These are phyloP conservation scores for Lepidium aucheri DNA, from an alignment of 345 rosid species.

Conservation along the genomic window DNA sequence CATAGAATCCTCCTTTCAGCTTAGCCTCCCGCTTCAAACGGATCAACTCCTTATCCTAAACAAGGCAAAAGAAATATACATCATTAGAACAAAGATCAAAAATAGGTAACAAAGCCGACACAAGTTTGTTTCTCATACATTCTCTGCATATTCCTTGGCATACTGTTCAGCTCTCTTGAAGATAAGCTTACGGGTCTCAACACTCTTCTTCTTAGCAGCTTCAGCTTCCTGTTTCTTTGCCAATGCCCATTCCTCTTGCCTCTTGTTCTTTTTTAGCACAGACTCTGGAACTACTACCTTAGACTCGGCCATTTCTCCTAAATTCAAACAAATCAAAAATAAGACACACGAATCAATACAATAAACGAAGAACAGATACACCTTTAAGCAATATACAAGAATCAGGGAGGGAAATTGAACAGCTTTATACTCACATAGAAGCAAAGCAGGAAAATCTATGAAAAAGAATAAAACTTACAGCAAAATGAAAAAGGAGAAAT, in stretches of 20 bases:
- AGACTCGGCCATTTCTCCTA: slow-evolving; percentile 29
- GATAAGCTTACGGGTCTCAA: slow-evolving; percentile 46
- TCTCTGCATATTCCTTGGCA: slow-evolving; percentile 45
- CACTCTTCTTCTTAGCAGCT: slow-evolving; percentile 43
- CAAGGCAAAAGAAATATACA: not conserved
- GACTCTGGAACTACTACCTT: slow-evolving; percentile 59
- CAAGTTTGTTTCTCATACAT: slow-evolving; percentile 27
- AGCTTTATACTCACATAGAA: not conserved
- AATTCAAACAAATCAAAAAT: not conserved
- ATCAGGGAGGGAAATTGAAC: not conserved
- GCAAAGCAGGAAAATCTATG: not conserved
- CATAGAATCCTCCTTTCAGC: slow-evolving; percentile 86
- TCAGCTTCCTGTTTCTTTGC: slow-evolving; percentile 39
- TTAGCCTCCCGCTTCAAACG: slow-evolving; percentile 69
- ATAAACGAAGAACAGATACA: not conserved
- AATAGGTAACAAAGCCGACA: not conserved
- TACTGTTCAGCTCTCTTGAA: slow-evolving; percentile 53
- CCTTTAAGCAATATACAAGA: not conserved
- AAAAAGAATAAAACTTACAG: not conserved
- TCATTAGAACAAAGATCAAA: not conserved
- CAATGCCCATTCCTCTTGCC: slow-evolving; percentile 37
- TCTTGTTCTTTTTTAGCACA: slow-evolving; percentile 57
- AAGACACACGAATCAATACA: not conserved
- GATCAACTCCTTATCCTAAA: slow-evolving; percentile 57
- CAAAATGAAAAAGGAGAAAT: not conserved